Evolutionary conservation across 495 filamentous ascomycete genomes (phyloP).

Genomic region (Penicillium egyptiacum): DNA sequence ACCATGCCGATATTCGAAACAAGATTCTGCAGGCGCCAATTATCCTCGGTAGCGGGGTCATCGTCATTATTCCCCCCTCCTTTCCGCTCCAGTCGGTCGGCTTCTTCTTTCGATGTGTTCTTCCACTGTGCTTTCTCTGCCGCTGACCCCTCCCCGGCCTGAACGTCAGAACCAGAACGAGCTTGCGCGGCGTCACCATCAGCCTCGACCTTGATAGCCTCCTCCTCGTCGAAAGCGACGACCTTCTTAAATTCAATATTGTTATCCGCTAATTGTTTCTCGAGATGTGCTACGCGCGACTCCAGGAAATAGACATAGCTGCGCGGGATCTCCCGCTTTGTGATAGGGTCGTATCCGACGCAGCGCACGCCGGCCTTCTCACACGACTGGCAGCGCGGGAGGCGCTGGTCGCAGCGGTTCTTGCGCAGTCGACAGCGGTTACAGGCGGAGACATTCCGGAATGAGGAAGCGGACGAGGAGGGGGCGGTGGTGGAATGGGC

Average conservation of each 20-base stretch:
- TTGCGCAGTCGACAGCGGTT: conserved; percentile 90
- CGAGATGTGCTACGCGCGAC: conserved; percentile 77
- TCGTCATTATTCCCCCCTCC: conserved; percentile 29
- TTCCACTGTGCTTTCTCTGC: conserved; percentile 26
- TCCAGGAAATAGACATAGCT: conserved; percentile 96
- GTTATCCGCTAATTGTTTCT: conserved; percentile 70
- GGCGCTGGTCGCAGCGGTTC: conserved; percentile 89
- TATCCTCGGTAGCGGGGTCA: conserved; percentile 51
- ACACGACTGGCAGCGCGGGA: conserved; percentile 86
- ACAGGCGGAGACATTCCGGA: conserved; percentile 93
- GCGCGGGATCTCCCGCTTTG: conserved; percentile 88
- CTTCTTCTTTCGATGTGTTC: conserved; percentile 31
- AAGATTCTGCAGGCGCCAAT: conserved; percentile 67
- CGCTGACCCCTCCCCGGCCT: conserved; percentile 15
- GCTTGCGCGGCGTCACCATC: conserved; percentile 31
- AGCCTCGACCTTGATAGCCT: conserved; percentile 38
- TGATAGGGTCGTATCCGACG: conserved; percentile 94
- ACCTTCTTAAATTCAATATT: conserved; percentile 70
- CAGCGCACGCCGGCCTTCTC: conserved; percentile 87
- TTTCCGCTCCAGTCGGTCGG: conserved; percentile 33
- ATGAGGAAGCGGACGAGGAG: conserved; percentile 46
- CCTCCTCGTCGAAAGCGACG: conserved; percentile 71
- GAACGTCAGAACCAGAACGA: conserved; percentile 17
- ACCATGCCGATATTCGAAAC: conserved; percentile 75
- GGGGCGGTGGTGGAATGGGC: conserved; percentile 24